Base-by-base conservation (phyloP, 73 alveolate species). In the Stentor coeruleus region DNA sequence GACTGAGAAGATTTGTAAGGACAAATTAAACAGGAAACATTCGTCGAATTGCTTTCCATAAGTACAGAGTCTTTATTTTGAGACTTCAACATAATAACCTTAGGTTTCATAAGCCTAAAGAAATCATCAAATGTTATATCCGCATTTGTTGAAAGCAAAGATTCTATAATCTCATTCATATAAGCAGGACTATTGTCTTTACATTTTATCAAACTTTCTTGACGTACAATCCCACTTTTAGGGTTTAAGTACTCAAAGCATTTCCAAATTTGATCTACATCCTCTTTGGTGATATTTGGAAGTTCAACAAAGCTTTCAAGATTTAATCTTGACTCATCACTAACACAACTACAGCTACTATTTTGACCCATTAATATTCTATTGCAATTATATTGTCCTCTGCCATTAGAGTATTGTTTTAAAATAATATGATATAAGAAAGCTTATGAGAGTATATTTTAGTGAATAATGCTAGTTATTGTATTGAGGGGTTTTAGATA, bases 1-100 rank as follows among this genome's bases (percentile, higher is more conserved):
- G n/a, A n/a, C n/a, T n/a, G n/a, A n/a, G n/a, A n/a, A n/a, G 66
- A 49, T 33, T 66, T 66, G 37, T 66, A 66, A 20, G 79, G 79
- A 40, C 79, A 66, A 66, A 66, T 66, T 20, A 66, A 20, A 66
- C 79, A 66, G 14, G 37, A 66, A 33, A 66, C 79, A 26, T 26
- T 26, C 33, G 79, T 31, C 33, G 79, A 66, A 11, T 20, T 20
- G 33, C 37, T 31, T 66, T 66, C 79, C 37, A 20, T 66, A 20
- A 66, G 11, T 37, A 66, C 79, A 20, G 39, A 66, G 37, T 66
- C 33, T 66, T 66, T 31, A 66, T 20, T 20, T 11, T 20, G 79
- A 28, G 40, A 14, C 39, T 66, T 66, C 36, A 66, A 11, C 37
- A 20, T 31, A 37, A 66, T 20, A 1, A 66, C 79, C 41, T 66